Base-by-base conservation (phyloP, 192 early-diverging fungal genomes). In the Entophlyctis luteolus region DNA sequence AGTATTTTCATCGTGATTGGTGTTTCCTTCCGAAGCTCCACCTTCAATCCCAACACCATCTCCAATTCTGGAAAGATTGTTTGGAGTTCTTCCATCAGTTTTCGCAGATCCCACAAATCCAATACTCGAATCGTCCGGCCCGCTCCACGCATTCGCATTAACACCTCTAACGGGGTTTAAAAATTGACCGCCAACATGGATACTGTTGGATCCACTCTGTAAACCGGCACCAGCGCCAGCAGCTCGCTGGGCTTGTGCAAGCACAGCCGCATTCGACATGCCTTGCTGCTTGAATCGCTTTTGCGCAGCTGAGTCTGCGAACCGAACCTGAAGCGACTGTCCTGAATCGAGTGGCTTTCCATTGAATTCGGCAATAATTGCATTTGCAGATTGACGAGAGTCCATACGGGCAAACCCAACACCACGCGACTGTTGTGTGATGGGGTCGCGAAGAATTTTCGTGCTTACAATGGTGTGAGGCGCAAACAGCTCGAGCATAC, bases 381-480 rank as follows among this genome's bases (percentile, higher is more conserved):
- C 65, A 16, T 80, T 58, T 5, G 90, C 89, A 0, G 85, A 76
- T 14, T 84, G 77, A 25, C 90, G 88, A 59, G 88, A 87, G 27
- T 79, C 75, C 88, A 93, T 70, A 18, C 86, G 76, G 10, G 83
- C 89, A 77, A 94, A 94, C 1, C 92, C 92, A 4, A 92, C 91
- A 32, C 92, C 89, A 34, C 88, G 82, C 68, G 83, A 87, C 28
- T 77, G 70, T 0, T 86, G 84, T 1, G 80, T 88, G 45, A 75
- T 68, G 29, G 81, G 70, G 68, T 93, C 90, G 20, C 87, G 77
- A 2, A 94, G 78, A 65, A 94, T 92, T 31, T 87, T 79, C 12
- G 84, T 87, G 4, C 90, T 91, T 1, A 91, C 70, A 25, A 91
- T 86, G 0, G 71, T 59, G 65, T 82, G 79, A 12, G 89, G 89